phyloP scores from a whole-genome alignment of 2,329 filamentous ascomycete species.

The Chaetothyriales sp. region DNA sequence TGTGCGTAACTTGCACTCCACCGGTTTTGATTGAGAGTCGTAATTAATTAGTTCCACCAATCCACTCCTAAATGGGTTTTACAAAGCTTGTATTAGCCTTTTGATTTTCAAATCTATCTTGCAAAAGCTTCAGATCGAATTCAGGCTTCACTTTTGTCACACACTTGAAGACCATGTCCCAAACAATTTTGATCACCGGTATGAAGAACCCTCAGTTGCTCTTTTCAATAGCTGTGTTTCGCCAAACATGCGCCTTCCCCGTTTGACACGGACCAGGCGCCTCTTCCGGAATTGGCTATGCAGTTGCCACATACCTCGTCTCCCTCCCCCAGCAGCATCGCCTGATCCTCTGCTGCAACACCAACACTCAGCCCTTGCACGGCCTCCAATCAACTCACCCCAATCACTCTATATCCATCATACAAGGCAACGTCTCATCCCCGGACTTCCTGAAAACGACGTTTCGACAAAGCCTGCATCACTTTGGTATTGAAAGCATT shows the following conservation, averaged over 20 bases:
- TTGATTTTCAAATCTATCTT: too few species aligned
- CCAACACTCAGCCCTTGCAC: background rate
- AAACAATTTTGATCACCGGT: background rate
- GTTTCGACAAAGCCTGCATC: conserved; percentile 22
- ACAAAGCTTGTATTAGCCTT: too few species aligned
- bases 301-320: conserved; percentile 43
- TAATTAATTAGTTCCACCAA: too few species aligned
- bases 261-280: conserved; percentile 34
- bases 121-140: too few species aligned
- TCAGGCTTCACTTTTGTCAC: background rate
- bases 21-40: too few species aligned
- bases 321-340: conserved; percentile 39
- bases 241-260: too few species aligned
- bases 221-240: background rate
- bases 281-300: conserved; percentile 49
- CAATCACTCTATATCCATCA: conserved; percentile 42
- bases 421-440: conserved; percentile 46
- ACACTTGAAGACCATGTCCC: background rate
- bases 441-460: conserved; percentile 45
- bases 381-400: background rate
- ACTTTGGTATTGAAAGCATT: conserved; percentile 27
- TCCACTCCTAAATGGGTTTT: too few species aligned
- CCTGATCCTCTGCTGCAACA: conserved; percentile 33
- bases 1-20: too few species aligned
- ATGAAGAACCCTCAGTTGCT: background rate